Base-by-base conservation (phyloP, 352 stramenopile species). In the Phytopythium vexans region DNA sequence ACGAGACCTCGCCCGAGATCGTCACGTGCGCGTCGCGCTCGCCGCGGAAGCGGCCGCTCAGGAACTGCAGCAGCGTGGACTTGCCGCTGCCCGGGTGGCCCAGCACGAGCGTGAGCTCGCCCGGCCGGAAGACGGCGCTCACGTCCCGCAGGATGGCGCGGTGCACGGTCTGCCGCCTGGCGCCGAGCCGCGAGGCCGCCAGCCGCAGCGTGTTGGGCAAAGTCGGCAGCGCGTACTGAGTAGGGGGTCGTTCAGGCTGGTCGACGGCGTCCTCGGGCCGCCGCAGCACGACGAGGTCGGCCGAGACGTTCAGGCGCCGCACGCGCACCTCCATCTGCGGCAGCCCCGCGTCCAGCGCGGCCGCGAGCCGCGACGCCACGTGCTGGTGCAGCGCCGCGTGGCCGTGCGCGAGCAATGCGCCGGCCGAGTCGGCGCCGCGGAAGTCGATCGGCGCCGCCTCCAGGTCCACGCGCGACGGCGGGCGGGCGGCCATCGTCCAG, bases 271-370 rank as follows among this genome's bases (percentile, higher is more conserved):
- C 14, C 16, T 49, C 38, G n/a, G 33, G 27, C 7, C 37, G 27
- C 3, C 43, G 43, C 43, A 49, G 43, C 6, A 70, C 64, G 14
- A 59, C 46, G 6, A 72, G 46, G 6, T 74, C 60, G 8, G 69
- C 69, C 10, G 58, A 54, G 49, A 78, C 35, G 31, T 49, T 66
- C 16, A 83, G 47, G 64, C 73, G 42, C 27, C 61, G 63, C 35
- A 77, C 55, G n/a, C 70, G 69, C 6, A 83, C 66, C 40, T 83
- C 66, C 55, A 74, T 50, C 44, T 64, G 58, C 10, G 62, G 64
- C 31, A 77, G 56, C 4, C 42, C 39, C 8, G 52, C 41, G 31
- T 61, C 70, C 16, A 71, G 55, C 8, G 67, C 53, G 14, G 53
- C 39, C 37, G 74, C 60, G 4, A 81, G 49, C 14, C 61, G 48